These are phyloP conservation scores for Kingdonia uniflora DNA, from an alignment of 164 flowering plant genomes.

Conservation along the genomic window DNA sequence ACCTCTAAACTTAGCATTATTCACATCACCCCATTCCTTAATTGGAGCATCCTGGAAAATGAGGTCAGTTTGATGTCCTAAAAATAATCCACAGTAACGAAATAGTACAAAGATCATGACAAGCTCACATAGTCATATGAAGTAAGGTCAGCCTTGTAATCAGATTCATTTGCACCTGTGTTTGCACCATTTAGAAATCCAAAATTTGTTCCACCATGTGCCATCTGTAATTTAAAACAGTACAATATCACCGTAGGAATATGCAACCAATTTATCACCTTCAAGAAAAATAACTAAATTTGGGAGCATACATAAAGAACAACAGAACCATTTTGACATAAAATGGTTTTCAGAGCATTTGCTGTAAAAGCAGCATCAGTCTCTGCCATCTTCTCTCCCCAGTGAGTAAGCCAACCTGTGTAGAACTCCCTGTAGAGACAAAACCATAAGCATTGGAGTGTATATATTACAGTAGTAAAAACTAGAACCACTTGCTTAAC, in stretches of 20 bases:
- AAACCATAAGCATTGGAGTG: slow-evolving; percentile 9
- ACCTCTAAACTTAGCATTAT: slow-evolving; percentile 74
- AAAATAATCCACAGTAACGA: background rate
- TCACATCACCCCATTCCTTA: slow-evolving; percentile 77
- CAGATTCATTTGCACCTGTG: slow-evolving; percentile 46
- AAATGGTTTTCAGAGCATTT: slow-evolving; percentile 42
- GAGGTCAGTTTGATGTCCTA: slow-evolving; percentile 2
- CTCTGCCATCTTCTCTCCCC: slow-evolving; percentile 73
- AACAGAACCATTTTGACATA: slow-evolving; percentile 77
- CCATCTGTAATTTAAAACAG: slow-evolving; percentile 63
- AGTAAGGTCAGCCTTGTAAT: slow-evolving; percentile 89
- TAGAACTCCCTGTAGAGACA: slow-evolving; percentile 69
- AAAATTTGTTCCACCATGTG: slow-evolving; percentile 97
- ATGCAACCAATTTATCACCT: slow-evolving; percentile 4
- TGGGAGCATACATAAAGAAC: slow-evolving; percentile 76
- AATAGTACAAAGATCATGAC: background rate
- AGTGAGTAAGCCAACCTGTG: slow-evolving; percentile 98
- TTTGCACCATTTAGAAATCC: slow-evolving; percentile 95
- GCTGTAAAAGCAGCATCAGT: slow-evolving; percentile 66
- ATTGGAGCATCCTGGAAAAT: slow-evolving; percentile 89
- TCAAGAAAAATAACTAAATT: slow-evolving; percentile 6
- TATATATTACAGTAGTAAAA: background rate
- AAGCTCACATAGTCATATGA: slow-evolving; percentile 93
- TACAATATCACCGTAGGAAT: slow-evolving; percentile 5
- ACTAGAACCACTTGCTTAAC: too few relatives aligned